Evolutionary conservation across 257 asterid species (phyloP).

Genomic region (Solanum infundibuliforme): DNA sequence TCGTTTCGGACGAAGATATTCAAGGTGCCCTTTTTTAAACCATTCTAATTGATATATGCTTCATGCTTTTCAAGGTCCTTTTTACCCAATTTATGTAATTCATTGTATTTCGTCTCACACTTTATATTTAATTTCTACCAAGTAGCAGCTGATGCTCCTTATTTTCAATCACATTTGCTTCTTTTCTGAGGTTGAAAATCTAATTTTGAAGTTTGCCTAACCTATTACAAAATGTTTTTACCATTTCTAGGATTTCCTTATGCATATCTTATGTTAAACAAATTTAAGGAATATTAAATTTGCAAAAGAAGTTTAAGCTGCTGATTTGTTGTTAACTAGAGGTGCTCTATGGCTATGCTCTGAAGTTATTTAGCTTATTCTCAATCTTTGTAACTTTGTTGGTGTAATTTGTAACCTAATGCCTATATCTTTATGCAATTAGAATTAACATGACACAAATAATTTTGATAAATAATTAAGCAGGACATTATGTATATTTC

Average conservation of each 20-base stretch:
- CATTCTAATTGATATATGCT: neutral
- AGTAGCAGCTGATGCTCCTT: neutral
- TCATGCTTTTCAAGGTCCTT: neutral
- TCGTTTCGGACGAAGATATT: slow-evolving; percentile 58
- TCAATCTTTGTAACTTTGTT: neutral
- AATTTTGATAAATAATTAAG: neutral
- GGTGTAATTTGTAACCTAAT: neutral
- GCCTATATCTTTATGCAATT: neutral
- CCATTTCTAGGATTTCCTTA: neutral
- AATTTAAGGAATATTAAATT: neutral
- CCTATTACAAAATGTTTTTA: neutral
- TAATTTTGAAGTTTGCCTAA: neutral
- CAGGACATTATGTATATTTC: neutral
- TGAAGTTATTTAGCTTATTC: neutral
- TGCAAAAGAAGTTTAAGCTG: neutral
- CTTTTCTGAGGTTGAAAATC: neutral
- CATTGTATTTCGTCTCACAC: neutral
- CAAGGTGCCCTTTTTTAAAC: slow-evolving; percentile 27
- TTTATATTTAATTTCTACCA: neutral
- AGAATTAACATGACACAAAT: neutral
- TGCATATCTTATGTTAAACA: neutral
- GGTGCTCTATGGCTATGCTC: neutral
- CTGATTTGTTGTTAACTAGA: neutral
- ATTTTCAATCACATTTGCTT: neutral
- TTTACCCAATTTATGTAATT: neutral